Evolutionary conservation across 2,329 filamentous ascomycete species (phyloP).

Genomic region (Rhexocercosporidium sp.): DNA sequence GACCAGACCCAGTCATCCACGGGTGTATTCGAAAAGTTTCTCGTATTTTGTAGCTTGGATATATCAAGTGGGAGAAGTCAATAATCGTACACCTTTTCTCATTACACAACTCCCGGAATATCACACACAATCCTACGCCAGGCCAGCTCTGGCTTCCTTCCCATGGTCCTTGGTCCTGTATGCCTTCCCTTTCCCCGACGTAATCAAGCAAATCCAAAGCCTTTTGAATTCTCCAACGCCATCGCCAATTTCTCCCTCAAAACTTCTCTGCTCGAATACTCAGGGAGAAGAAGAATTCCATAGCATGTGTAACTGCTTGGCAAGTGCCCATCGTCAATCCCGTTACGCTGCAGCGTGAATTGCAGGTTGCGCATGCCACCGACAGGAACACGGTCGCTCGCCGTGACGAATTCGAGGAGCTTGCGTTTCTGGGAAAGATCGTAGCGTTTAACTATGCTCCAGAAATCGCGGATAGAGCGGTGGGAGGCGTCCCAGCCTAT

Average conservation of each 20-base stretch:
- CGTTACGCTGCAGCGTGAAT: slow-evolving; percentile 83
- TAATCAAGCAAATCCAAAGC: slow-evolving; percentile 79
- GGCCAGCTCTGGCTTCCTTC: neutral
- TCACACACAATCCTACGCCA: neutral
- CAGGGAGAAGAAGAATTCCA: slow-evolving; percentile 82
- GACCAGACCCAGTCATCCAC: too few species aligned
- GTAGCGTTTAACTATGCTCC: slow-evolving; percentile 75
- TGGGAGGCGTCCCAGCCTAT: slow-evolving; percentile 78
- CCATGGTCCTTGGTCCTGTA: neutral
- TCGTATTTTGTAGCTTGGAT: too few species aligned
- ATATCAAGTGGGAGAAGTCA: too few species aligned
- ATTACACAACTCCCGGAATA: neutral
- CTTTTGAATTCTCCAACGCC: slow-evolving; percentile 85
- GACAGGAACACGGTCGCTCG: slow-evolving; percentile 86
- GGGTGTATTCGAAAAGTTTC: too few species aligned
- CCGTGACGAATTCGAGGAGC: slow-evolving; percentile 93
- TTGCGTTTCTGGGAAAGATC: slow-evolving; percentile 72
- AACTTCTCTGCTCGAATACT: slow-evolving; percentile 75
- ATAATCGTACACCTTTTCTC: too few species aligned
- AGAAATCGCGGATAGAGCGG: slow-evolving; percentile 78
- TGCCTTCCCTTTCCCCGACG: neutral
- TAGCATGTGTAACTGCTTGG: slow-evolving; percentile 95
- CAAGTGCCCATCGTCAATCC: slow-evolving; percentile 66
- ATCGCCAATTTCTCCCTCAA: slow-evolving; percentile 78
- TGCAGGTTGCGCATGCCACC: slow-evolving; percentile 82